These are phyloP conservation scores for Neofusicoccum laricinum DNA, from an alignment of 2,329 filamentous ascomycete species.

Conservation along the genomic window DNA sequence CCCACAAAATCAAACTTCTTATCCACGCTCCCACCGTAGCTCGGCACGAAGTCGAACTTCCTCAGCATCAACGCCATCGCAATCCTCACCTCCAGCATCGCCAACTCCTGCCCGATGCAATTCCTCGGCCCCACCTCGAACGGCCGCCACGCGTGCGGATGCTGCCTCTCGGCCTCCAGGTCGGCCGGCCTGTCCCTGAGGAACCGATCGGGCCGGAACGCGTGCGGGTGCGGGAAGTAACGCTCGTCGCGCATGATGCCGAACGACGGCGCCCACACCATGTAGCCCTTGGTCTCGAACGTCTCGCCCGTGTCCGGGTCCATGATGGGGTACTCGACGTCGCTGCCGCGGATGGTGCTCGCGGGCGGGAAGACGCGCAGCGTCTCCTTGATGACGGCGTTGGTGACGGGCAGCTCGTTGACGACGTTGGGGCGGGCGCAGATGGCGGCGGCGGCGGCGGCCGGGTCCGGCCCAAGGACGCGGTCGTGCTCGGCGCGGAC, in stretches of 20 bases:
- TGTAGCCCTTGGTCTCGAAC: conserved; percentile 3
- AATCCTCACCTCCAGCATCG: conserved; percentile 34
- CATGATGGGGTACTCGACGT: conserved; percentile 4
- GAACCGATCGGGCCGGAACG: conserved; percentile 12
- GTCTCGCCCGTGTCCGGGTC: conserved; percentile 6
- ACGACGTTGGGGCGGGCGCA: conserved; percentile 24
- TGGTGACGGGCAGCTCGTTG: conserved; percentile 29
- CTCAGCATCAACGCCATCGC: conserved; percentile 23
- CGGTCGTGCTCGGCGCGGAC: conserved; percentile 30
- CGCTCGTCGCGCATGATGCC: neutral
- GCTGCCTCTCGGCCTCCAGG: conserved; percentile 13
- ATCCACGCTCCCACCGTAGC: conserved; percentile 17
- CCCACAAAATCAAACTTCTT: conserved; percentile 14
- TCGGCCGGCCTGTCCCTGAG: conserved; percentile 1
- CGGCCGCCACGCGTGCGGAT: conserved; percentile 28
- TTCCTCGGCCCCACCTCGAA: conserved; percentile 40
- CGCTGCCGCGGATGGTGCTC: conserved; percentile 5
- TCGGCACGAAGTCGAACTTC: conserved; percentile 24
- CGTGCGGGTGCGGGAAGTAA: conserved; percentile 8
- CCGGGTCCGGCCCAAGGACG: conserved; percentile 27
- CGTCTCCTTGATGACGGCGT: conserved; percentile 36
- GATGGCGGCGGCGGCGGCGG: conserved; percentile 18
- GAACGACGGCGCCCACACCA: conserved; percentile 4
- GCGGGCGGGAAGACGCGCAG: conserved; percentile 32
- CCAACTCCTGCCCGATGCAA: conserved; percentile 39